Evolutionary conservation across 1,284 basidiomycete species (phyloP), one percentile per base, ranked within the genome.

Genomic region (Omphalotus olearius): DNA sequence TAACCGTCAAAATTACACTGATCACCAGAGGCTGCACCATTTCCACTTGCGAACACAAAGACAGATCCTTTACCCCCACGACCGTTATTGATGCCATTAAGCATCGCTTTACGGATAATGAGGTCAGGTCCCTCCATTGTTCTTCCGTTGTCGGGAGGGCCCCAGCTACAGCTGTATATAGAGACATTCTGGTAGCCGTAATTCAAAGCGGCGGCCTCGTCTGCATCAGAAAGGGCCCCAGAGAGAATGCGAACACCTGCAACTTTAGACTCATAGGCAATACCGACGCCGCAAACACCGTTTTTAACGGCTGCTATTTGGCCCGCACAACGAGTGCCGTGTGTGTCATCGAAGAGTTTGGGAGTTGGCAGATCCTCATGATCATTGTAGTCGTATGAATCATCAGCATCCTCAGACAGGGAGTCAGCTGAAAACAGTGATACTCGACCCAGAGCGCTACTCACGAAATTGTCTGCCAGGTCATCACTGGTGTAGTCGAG

Each of bases 1-100:
- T 99, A 99, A 6, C 97, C 97, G 62, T 99, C 97, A 66, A 99
- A 99, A 70, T 99, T 99, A 75, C 97, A 99, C 70, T 99, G 96
- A 66, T 99, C 97, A 28, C 90, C 92, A 49, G 79, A 79, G 3
- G 82, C 81, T 25, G 93, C 96, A 20, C 97, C 97, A 66, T 99
- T 99, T 1, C 97, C 97, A 55, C 93, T 96, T 1, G 97, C 97
- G 67, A 99, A 99, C 28, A 99, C 97, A 62, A 91, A 99, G 57
- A 99, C 76, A 40, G 88, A 93, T 2, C 97, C 97, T 64, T 92
- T 94, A 20, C 95, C 94, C 39, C 72, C 80, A 46, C 97, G 83
- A 6, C 97, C 97, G 49, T 93, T 89, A 68, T 92, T 88, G 45
- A 98, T 83, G 26, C 97, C 97, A 61, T 98, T 97, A 16, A 98